Evolutionary conservation across 2,329 filamentous ascomycete genomes (phyloP).

Genomic region (Hypoxylon sp.): DNA sequence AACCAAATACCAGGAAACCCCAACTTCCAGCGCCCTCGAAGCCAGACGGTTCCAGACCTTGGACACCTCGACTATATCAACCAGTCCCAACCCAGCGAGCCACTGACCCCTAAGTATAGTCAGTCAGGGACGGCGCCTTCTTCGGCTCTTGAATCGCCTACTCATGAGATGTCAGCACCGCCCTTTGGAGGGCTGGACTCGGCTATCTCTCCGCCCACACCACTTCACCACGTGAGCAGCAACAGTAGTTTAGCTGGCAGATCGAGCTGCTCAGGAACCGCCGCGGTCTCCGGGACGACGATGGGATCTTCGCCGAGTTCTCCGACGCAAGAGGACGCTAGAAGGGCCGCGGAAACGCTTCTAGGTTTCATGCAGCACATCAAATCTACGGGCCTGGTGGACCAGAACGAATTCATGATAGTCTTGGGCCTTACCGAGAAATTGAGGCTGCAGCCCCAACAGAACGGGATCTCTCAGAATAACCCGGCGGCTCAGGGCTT

Average conservation of each 20-base stretch:
- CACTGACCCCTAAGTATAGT: slow-evolving; percentile 65
- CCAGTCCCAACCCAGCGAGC: slow-evolving; percentile 58
- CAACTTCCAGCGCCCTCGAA: slow-evolving; percentile 81
- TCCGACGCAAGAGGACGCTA: slow-evolving; percentile 87
- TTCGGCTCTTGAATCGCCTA: slow-evolving; percentile 66
- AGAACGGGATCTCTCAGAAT: slow-evolving; percentile 47
- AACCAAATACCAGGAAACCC: slow-evolving; percentile 56
- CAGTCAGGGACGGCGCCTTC: slow-evolving; percentile 63
- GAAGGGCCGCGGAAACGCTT: slow-evolving; percentile 83
- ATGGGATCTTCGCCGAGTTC: slow-evolving; percentile 72
- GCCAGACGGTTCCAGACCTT: slow-evolving; percentile 85
- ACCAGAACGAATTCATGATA: slow-evolving; percentile 81
- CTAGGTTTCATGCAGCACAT: slow-evolving; percentile 84
- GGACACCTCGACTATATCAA: slow-evolving; percentile 70
- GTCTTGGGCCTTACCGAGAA: slow-evolving; percentile 89
- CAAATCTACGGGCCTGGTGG: slow-evolving; percentile 74
- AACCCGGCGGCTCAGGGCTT: slow-evolving; percentile 54
- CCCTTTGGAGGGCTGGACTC: slow-evolving; percentile 61
- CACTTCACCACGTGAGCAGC: slow-evolving; percentile 65
- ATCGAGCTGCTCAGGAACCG: slow-evolving; percentile 53
- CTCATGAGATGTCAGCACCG: slow-evolving; percentile 59
- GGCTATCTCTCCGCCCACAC: slow-evolving; percentile 59
- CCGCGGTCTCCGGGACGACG: slow-evolving; percentile 54
- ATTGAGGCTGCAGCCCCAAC: slow-evolving; percentile 74
- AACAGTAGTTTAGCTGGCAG: slow-evolving; percentile 61